These are phyloP conservation scores for Scheffersomyces spartinae DNA, from an alignment of 805 yeast genomes.

Conservation along the genomic window DNA sequence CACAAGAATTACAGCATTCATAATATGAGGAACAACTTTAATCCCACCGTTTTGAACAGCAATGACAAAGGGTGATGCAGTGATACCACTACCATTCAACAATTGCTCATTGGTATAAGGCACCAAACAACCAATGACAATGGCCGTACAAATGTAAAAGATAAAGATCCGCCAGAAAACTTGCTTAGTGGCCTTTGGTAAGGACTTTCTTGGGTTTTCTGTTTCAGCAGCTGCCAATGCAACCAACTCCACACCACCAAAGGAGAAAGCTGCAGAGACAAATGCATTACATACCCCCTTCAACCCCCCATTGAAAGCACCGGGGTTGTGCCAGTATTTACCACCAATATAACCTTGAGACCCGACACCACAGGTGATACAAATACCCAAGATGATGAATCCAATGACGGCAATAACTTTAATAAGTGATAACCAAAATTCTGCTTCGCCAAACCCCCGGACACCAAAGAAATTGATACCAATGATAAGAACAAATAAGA, in stretches of 20 bases:
- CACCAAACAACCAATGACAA: constrained; percentile 15
- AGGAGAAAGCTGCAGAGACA: constrained; percentile 31
- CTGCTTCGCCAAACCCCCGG: constrained; percentile 46
- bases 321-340: constrained; percentile 41
- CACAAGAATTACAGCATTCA: constrained; percentile 58
- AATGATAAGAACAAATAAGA: constrained; percentile 37
- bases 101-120: constrained; percentile 13
- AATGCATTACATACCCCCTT: constrained; percentile 29
- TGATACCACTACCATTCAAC: constrained; percentile 40
- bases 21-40: constrained; percentile 48
- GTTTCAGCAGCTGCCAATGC: constrained; percentile 33
- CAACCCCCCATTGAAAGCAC: constrained; percentile 39
- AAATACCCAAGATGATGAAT: constrained; percentile 35
- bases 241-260: constrained; percentile 29
- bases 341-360: constrained; percentile 39
- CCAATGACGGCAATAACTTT: constrained; percentile 39
- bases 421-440: constrained; percentile 35
- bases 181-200: constrained; percentile 30
- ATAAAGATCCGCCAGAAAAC: constrained; percentile 32
- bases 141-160: constrained; percentile 20
- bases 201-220: constrained; percentile 22
- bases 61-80: constrained; percentile 72
- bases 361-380: constrained; percentile 43
- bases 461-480: constrained; percentile 42
- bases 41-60: constrained; percentile 58